Evolutionary conservation across 108 stramenopile genomes (phyloP).

Genomic region (Stephanodiscus triporus): DNA sequence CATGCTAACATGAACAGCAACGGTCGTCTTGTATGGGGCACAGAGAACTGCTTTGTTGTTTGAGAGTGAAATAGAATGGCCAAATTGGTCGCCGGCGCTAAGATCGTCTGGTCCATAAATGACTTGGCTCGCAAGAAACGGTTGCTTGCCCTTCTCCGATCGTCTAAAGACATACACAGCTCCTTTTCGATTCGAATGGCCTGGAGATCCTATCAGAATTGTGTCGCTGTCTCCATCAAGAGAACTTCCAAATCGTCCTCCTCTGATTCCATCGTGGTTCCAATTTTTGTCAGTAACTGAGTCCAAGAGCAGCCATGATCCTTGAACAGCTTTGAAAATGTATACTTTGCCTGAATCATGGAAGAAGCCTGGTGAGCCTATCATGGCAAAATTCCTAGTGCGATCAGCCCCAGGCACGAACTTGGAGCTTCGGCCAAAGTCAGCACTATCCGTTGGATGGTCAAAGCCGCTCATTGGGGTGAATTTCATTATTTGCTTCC

Average conservation of each 20-base stretch:
- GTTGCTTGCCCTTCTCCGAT: constrained; percentile 10
- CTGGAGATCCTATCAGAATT: constrained; percentile 42
- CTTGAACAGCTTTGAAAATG: constrained; percentile 28
- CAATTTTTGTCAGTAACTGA: constrained; percentile 39
- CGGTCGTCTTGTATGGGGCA: constrained; percentile 35
- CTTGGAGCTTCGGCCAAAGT: constrained; percentile 39
- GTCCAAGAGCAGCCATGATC: constrained; percentile 24
- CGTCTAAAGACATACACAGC: constrained; percentile 42
- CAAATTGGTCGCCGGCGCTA: constrained; percentile 39
- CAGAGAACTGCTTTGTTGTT: constrained; percentile 46
- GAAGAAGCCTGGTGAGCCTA: constrained; percentile 46
- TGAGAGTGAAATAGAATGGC: constrained; percentile 41
- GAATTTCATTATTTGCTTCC: constrained; percentile 41
- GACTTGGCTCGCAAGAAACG: constrained; percentile 41
- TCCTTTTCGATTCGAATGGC: constrained; percentile 30
- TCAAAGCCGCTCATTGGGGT: constrained; percentile 43
- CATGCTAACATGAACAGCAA: constrained; percentile 21
- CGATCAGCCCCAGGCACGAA: constrained; percentile 24
- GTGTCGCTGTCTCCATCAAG: constrained; percentile 33
- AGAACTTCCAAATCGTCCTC: constrained; percentile 41
- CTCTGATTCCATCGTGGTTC: constrained; percentile 26
- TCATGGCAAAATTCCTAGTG: constrained; percentile 19
- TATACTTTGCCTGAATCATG: constrained; percentile 47
- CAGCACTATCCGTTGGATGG: constrained; percentile 38
- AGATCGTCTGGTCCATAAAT: constrained; percentile 38